These are phyloP conservation scores for Novymonas esmeraldas DNA, from an alignment of 208 protist genomes.

Conservation along the genomic window DNA sequence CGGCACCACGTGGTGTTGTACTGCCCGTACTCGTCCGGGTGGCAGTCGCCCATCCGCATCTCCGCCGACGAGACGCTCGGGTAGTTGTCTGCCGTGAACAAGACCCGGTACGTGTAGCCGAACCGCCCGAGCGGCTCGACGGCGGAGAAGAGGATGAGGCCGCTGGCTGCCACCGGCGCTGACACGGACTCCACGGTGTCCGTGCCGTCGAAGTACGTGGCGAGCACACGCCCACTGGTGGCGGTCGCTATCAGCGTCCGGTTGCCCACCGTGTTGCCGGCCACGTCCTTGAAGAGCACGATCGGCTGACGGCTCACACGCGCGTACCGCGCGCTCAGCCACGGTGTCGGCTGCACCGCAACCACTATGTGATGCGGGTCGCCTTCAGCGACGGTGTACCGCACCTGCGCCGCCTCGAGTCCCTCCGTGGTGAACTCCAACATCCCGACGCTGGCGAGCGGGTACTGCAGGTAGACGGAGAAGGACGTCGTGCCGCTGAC, in stretches of 20 bases:
- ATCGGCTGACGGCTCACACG: slow-evolving; percentile 31
- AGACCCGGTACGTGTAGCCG: slow-evolving; percentile 25
- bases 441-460: slow-evolving; percentile 36
- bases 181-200: slow-evolving; percentile 3
- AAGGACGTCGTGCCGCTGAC: slow-evolving; percentile 32
- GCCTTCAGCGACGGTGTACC: slow-evolving; percentile 41
- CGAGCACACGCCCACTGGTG: slow-evolving; percentile 4
- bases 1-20: slow-evolving; percentile 36
- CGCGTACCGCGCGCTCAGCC: slow-evolving; percentile 21
- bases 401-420: slow-evolving; percentile 5
- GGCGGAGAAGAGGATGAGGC: slow-evolving; percentile 35
- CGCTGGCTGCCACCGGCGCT: neutral
- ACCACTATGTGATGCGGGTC: slow-evolving; percentile 26
- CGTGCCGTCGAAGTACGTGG: slow-evolving; percentile 26
- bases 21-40: slow-evolving; percentile 36
- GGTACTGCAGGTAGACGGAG: slow-evolving; percentile 39
- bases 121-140: slow-evolving; percentile 28
- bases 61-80: slow-evolving; percentile 17
- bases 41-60: slow-evolving; percentile 27
- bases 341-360: slow-evolving; percentile 29
- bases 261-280: slow-evolving; percentile 38
- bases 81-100: slow-evolving; percentile 26
- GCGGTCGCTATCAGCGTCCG: neutral
- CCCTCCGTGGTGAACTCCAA: slow-evolving; percentile 28
- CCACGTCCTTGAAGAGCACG: slow-evolving; percentile 33